phyloP scores from a whole-genome alignment of 352 stramenopile species.

The Elongisporangium senticosum region DNA sequence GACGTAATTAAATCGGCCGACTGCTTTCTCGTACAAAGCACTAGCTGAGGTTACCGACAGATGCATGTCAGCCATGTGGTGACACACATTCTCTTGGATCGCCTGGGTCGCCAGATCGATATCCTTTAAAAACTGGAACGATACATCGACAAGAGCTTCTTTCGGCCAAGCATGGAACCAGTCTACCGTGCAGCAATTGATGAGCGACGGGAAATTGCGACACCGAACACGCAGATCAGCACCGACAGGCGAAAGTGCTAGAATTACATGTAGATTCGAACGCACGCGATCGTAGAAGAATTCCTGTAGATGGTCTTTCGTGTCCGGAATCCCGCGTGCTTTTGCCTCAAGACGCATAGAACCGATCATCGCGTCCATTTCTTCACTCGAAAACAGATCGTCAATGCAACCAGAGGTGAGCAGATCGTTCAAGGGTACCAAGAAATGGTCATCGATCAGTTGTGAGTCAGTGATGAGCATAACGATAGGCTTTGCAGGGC shows the following conservation, averaged over 20 bases:
- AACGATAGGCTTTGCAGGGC: constrained; percentile 79
- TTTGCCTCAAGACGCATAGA: constrained; percentile 82
- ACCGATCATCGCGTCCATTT: constrained; percentile 84
- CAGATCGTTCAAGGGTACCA: constrained; percentile 86
- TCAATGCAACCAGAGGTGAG: constrained; percentile 70
- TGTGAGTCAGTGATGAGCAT: constrained; percentile 88
- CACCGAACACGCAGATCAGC: constrained; percentile 63
- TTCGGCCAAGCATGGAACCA: constrained; percentile 91
- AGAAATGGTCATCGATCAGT: constrained; percentile 79
- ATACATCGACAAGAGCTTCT: constrained; percentile 84
- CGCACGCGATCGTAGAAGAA: constrained; percentile 89
- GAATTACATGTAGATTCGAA: constrained; percentile 82
- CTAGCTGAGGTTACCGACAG: constrained; percentile 79
- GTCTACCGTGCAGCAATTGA: constrained; percentile 73
- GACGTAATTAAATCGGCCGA: constrained; percentile 88
- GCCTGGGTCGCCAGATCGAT: constrained; percentile 52
- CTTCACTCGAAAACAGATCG: constrained; percentile 83
- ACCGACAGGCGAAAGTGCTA: constrained; percentile 85
- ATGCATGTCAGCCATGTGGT: constrained; percentile 93
- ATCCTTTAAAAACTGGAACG: constrained; percentile 81
- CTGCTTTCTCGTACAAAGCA: constrained; percentile 61
- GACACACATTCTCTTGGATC: constrained; percentile 88
- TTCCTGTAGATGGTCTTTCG: constrained; percentile 84
- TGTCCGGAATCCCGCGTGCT: constrained; percentile 78
- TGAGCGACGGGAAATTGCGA: constrained; percentile 74